phyloP scores from a whole-genome alignment of 2,329 filamentous ascomycete species.

The Aspergillus vadensis region DNA sequence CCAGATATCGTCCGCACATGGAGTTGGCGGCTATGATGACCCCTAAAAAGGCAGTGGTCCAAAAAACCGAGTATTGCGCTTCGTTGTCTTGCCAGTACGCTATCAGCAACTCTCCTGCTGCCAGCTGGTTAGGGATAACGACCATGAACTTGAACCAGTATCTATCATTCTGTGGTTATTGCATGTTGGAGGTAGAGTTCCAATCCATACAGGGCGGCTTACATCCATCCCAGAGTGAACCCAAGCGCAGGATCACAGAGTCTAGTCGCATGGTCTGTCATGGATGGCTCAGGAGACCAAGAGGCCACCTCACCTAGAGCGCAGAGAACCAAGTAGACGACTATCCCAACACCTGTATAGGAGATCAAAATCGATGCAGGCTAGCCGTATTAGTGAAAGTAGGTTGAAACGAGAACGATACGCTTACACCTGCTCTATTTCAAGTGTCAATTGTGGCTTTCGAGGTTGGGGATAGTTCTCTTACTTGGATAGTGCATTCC shows the following conservation, averaged over 20 bases:
- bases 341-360: slow-evolving; percentile 39
- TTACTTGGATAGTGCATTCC: slow-evolving; percentile 32
- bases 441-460: slow-evolving; percentile 4
- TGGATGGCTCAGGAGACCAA: slow-evolving; percentile 73
- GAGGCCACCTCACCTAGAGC: slow-evolving; percentile 79
- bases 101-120: slow-evolving; percentile 73
- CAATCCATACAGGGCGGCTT: slow-evolving; percentile 19
- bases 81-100: slow-evolving; percentile 71
- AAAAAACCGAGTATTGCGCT: slow-evolving; percentile 72
- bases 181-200: slow-evolving; percentile 8
- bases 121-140: slow-evolving; percentile 80
- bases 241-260: slow-evolving; percentile 80
- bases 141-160: slow-evolving; percentile 78
- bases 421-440: slow-evolving; percentile 32
- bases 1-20: slow-evolving; percentile 66
- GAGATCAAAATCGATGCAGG: slow-evolving; percentile 41
- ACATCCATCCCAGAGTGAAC: slow-evolving; percentile 74
- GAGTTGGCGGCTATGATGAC: slow-evolving; percentile 66
- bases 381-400: slow-evolving; percentile 19
- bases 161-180: slow-evolving; percentile 24
- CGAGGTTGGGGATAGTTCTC: neutral
- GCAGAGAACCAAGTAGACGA: slow-evolving; percentile 77
- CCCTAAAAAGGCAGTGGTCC: slow-evolving; percentile 69
- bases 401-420: neutral
- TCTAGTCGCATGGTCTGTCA: slow-evolving; percentile 74